These are phyloP conservation scores for Cystobasidiaceae sp. DNA, from an alignment of 1,284 basidiomycete species.

Conservation along the genomic window DNA sequence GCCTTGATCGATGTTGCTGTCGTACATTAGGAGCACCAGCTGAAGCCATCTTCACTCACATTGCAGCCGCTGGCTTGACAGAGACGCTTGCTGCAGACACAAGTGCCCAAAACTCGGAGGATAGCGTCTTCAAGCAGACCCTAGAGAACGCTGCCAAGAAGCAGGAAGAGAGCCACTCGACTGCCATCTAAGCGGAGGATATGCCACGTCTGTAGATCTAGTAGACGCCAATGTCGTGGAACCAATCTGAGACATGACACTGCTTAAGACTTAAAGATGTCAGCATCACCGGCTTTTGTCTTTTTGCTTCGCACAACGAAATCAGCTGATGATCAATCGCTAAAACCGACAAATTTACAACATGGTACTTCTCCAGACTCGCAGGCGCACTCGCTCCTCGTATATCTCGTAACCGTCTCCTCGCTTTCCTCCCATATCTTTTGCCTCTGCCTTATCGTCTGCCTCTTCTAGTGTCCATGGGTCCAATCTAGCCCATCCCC, in stretches of 20 bases:
- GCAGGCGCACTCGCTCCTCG: slow-evolving; percentile 35
- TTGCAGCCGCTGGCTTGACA: neutral
- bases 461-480: slow-evolving; percentile 53
- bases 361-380: slow-evolving; percentile 37
- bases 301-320: too few relatives aligned
- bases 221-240: too few relatives aligned
- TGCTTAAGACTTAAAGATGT: neutral
- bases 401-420: slow-evolving; percentile 41
- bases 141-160: slow-evolving; percentile 13
- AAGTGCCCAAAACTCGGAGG: slow-evolving; percentile 2
- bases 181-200: slow-evolving; percentile 6
- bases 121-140: slow-evolving; percentile 2
- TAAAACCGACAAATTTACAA: neutral
- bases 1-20: neutral
- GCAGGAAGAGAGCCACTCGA: slow-evolving; percentile 16
- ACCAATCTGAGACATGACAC: neutral
- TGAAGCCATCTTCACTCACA: too few relatives aligned
- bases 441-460: slow-evolving; percentile 49
- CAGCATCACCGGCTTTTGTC: neutral
- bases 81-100: slow-evolving; percentile 19
- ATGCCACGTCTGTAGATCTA: too few relatives aligned
- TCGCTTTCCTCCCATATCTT: slow-evolving; percentile 22
- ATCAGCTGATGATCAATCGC: neutral
- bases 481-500: slow-evolving; percentile 69
- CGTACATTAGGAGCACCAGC: neutral